Percentiles rank a stretch among this genome's conserved stretches.
These are phyloP conservation scores for Chrysoporthe puriensis DNA, from an alignment of 2,329 filamentous ascomycete genomes.

Conservation along the genomic window DNA sequence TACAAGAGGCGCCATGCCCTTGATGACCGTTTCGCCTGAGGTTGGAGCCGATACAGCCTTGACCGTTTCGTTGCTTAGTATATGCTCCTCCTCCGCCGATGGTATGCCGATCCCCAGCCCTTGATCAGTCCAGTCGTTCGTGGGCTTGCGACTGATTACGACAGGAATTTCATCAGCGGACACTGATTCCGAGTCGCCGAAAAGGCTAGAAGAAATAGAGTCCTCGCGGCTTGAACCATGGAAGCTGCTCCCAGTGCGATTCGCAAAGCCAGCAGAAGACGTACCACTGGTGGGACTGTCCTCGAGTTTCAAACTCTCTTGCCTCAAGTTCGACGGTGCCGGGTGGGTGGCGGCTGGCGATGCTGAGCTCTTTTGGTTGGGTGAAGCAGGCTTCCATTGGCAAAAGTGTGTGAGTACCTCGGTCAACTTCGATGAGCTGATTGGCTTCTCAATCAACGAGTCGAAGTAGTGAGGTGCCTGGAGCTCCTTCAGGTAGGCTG, in stretches of 20 bases:
- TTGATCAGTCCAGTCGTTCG: slow-evolving; percentile 77
- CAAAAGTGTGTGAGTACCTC: slow-evolving; percentile 88
- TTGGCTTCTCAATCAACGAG: slow-evolving; percentile 93
- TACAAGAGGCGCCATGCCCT: slow-evolving; percentile 56
- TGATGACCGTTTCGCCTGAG: slow-evolving; percentile 42
- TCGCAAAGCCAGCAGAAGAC: slow-evolving; percentile 68
- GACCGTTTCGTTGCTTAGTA: slow-evolving; percentile 40
- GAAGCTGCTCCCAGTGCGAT: slow-evolving; percentile 74
- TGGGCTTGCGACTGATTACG: slow-evolving; percentile 72
- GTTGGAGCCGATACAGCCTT: slow-evolving; percentile 58
- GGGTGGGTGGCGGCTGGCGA: slow-evolving; percentile 58
- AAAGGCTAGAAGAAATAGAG: slow-evolving; percentile 85
- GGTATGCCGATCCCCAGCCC: slow-evolving; percentile 85
- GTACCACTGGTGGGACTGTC: slow-evolving; percentile 80
- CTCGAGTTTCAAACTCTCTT: slow-evolving; percentile 66
- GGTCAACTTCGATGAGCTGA: slow-evolving; percentile 86
- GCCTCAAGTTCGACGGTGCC: slow-evolving; percentile 66
- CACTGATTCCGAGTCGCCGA: slow-evolving; percentile 82
- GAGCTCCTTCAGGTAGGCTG: slow-evolving; percentile 95
- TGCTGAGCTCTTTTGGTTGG: slow-evolving; percentile 46
- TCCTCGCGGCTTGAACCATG: slow-evolving; percentile 82
- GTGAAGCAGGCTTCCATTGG: slow-evolving; percentile 83
- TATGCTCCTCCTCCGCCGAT: slow-evolving; percentile 53
- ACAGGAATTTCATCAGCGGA: slow-evolving; percentile 78
- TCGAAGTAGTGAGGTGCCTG: slow-evolving; percentile 96